These are phyloP conservation scores for Xylariales sp. DNA, from an alignment of 2,329 filamentous ascomycete species.

Conservation along the genomic window DNA sequence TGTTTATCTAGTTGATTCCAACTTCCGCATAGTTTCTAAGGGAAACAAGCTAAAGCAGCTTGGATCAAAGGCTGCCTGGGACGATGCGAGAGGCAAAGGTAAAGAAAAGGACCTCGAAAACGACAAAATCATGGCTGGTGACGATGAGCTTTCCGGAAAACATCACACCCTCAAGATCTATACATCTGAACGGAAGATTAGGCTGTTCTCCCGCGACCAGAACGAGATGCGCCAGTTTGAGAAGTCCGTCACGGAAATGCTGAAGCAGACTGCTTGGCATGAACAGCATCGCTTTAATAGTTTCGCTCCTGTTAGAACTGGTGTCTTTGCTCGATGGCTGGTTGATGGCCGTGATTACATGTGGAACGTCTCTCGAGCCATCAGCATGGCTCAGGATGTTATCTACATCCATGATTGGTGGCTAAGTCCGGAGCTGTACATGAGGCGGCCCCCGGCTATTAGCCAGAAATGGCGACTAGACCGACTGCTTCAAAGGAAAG, in stretches of 20 bases:
- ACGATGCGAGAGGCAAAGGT: conserved; percentile 44
- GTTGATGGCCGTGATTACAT: conserved; percentile 97
- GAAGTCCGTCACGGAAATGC: conserved; percentile 86
- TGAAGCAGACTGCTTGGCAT: conserved; percentile 76
- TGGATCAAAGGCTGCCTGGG: conserved; percentile 52
- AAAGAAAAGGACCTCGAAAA: conserved; percentile 27
- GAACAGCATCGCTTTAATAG: conserved; percentile 83
- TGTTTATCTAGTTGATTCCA: conserved; percentile 91
- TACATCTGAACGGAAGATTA: conserved; percentile 89
- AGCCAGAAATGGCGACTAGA: conserved; percentile 98
- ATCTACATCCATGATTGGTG: conserved; percentile 99
- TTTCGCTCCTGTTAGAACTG: conserved; percentile 83
- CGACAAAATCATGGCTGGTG: conserved; percentile 24
- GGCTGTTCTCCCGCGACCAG: conserved; percentile 86
- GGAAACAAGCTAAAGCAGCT: conserved; percentile 51
- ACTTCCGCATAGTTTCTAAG: conserved; percentile 79
- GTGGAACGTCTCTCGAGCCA: conserved; percentile 97
- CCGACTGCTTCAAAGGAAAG: conserved; percentile 87
- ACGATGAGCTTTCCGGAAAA: conserved; percentile 31
- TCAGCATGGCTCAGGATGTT: conserved; percentile 95
- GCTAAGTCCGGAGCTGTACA: conserved; percentile 93
- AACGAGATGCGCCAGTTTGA: conserved; percentile 88
- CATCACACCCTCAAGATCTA: conserved; percentile 85
- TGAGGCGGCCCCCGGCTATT: conserved; percentile 88
- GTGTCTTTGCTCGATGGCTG: conserved; percentile 91